These are phyloP conservation scores for Russula dissimulans DNA, from an alignment of 768 basidiomycete genomes.

Conservation along the genomic window DNA sequence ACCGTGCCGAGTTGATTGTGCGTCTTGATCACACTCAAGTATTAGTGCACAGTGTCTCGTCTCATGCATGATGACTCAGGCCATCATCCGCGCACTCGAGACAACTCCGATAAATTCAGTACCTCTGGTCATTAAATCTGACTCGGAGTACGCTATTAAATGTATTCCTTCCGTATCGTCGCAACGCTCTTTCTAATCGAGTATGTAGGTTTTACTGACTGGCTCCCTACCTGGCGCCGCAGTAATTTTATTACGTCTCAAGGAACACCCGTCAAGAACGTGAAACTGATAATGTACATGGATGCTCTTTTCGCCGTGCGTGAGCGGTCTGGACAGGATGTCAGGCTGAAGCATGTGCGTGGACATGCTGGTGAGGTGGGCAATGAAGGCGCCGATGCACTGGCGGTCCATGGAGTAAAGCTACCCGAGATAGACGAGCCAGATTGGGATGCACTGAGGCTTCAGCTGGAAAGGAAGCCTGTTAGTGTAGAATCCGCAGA, in stretches of 20 bases:
- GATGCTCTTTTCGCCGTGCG: constrained; percentile 51
- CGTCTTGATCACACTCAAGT: constrained; percentile 17
- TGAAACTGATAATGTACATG: constrained; percentile 60
- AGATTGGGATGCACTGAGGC: constrained; percentile 42
- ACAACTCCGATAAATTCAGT: constrained; percentile 46
- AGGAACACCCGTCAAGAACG: constrained; percentile 63
- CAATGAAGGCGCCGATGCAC: constrained; percentile 78
- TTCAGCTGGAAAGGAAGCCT: neutral
- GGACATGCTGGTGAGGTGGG: constrained; percentile 73
- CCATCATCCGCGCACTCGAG: constrained; percentile 76
- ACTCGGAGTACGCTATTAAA: constrained; percentile 75
- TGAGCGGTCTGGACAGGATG: constrained; percentile 39
- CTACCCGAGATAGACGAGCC: constrained; percentile 37
- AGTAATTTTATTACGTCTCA: constrained; percentile 41
- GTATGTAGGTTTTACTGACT: constrained; percentile 52
- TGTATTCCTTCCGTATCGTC: constrained; percentile 37
- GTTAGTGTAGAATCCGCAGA: neutral
- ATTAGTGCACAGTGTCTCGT: neutral
- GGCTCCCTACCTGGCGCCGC: constrained; percentile 58
- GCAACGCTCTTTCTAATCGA: constrained; percentile 8
- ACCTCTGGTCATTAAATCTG: constrained; percentile 69
- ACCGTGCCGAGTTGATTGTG: constrained; percentile 82
- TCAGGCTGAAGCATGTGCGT: constrained; percentile 61
- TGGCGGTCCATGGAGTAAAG: constrained; percentile 52
- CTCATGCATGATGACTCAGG: constrained; percentile 36